Percentiles rank a stretch among this genome's conserved stretches.
phyloP scores from a whole-genome alignment of 306 rosid species.

The Citrullus colocynthis region DNA sequence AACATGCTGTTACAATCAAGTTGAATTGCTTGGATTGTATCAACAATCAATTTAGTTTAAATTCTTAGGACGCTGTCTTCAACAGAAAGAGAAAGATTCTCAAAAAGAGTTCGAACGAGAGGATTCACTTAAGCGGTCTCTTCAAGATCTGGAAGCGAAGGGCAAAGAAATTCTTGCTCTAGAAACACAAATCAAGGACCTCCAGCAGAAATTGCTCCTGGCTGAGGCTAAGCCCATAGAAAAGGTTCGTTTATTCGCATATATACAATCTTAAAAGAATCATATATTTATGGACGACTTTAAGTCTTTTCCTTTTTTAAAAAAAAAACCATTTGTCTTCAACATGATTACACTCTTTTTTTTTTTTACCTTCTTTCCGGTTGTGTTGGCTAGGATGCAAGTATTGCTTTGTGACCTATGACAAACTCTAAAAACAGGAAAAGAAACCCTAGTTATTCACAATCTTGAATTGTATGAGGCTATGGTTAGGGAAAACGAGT shows the following conservation, averaged over 20 bases:
- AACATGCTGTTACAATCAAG: background rate
- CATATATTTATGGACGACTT: no score
- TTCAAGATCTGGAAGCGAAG: constrained; percentile 59
- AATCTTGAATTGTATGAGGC: no score
- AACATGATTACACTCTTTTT: no score
- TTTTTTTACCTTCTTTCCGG: no score
- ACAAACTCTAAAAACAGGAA: no score
- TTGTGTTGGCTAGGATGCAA: no score
- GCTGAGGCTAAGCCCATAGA: constrained; percentile 29
- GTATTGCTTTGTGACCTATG: no score
- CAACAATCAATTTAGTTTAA: background rate
- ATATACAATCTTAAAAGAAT: no score
- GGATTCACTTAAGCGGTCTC: constrained; percentile 42
- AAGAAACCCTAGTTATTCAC: no score
- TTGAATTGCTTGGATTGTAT: background rate
- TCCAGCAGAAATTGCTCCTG: constrained; percentile 56
- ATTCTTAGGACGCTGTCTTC: constrained; percentile 6
- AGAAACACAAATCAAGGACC: constrained; percentile 52
- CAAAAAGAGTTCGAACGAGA: constrained; percentile 45
- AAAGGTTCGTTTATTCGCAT: constrained; percentile 29
- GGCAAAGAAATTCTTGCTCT: constrained; percentile 41
- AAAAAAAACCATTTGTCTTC: no score
- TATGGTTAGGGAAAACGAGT: no score
- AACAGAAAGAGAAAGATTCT: constrained; percentile 55
- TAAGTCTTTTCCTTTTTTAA: no score